Evolutionary conservation across 140 eudicot species (phyloP), one percentile per base, ranked within the genome.

Genomic region (Senecio squalidus): DNA sequence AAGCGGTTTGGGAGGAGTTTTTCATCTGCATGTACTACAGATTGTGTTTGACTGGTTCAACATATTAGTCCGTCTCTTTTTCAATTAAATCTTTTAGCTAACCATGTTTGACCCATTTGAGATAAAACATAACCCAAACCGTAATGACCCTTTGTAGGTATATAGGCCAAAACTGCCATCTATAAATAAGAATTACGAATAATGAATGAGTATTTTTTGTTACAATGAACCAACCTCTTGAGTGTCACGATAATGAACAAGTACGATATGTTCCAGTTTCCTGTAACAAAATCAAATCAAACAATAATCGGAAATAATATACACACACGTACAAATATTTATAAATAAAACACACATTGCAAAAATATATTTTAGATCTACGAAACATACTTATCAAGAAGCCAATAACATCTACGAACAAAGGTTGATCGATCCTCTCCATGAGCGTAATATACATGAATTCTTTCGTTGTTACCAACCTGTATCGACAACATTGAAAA

Each of bases 321-420:
- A 34, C 53, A 41, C 6, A 20, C 25, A 23, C 5, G n/a, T n/a
- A n/a, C n/a, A n/a, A n/a, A n/a, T n/a, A n/a, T n/a, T n/a, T n/a
- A n/a, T n/a, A 16, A 16, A 47, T 36, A 38, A 68, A 46, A 64
- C 52, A 40, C 29, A 9, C 40, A 16, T 4, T 26, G 36, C 59
- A 4, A 2, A 67, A 36, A 52, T 25, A 33, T 22, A 60, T 7
- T 21, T 48, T n/a, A 15, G 46, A 58, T 5, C 60, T 38, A 21
- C 15, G 60, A 59, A 66, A 40, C 96, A 67, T 86, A 92, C 98
- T 86, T 92, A 68, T 92, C 98, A 65, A 92, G 98, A 49, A 92
- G 85, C 98, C 98, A 92, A 58, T 92, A 92, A 75, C 98, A 92
- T 80, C 96, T 84, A 58, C 98, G 94, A 76, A 92, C 98, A 72